These are phyloP conservation scores for Solanum pinnatisectum DNA, from an alignment of 257 asterid species.

Conservation along the genomic window DNA sequence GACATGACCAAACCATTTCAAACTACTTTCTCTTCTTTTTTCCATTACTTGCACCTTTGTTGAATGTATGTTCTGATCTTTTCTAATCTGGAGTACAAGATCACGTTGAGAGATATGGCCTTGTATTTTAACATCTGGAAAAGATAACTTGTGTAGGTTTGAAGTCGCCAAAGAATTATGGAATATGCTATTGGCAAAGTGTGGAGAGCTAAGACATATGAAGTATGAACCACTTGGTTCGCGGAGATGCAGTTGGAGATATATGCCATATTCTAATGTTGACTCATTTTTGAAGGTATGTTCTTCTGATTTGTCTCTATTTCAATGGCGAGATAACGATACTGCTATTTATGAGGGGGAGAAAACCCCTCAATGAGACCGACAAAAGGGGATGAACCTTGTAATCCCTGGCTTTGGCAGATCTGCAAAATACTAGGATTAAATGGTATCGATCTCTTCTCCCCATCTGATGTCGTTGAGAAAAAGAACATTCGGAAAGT, in stretches of 20 bases:
- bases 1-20: background rate
- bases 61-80: background rate
- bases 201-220: conserved; percentile 56
- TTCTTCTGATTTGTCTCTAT: background rate
- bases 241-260: conserved; percentile 68
- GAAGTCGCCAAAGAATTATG: conserved; percentile 66
- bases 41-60: background rate
- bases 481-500: conserved; percentile 64
- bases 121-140: background rate
- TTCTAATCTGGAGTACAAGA: background rate
- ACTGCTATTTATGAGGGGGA: background rate
- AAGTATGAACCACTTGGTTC: conserved; percentile 52
- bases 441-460: conserved; percentile 86
- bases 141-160: conserved; percentile 30
- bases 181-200: conserved; percentile 56
- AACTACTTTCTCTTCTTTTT: background rate
- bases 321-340: background rate
- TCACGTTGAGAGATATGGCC: background rate
- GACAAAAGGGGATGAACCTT: background rate
- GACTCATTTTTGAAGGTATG: conserved; percentile 82
- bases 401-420: conserved; percentile 17
- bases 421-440: conserved; percentile 80
- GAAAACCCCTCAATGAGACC: background rate
- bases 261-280: conserved; percentile 85
- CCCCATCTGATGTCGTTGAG: conserved; percentile 95